Evolutionary conservation across 306 rosid genomes (phyloP).

Genomic region (Pterocarpus macrocarpus): DNA sequence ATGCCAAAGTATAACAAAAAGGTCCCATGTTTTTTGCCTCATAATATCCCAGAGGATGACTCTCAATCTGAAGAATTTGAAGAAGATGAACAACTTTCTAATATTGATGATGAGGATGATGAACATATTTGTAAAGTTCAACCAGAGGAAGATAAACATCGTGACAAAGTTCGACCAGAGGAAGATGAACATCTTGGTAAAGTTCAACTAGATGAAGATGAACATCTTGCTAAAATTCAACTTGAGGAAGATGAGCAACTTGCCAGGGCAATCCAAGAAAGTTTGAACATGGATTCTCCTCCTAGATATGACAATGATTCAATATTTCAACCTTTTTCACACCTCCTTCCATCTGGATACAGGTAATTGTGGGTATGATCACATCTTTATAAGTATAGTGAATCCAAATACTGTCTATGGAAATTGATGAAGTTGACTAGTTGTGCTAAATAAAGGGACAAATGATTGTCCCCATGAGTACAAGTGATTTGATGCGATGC

Average conservation of each 20-base stretch:
- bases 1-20: constrained; percentile 1
- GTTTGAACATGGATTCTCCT: constrained; percentile 69
- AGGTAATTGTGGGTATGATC: constrained; percentile 65
- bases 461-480: not conserved
- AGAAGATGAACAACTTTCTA: constrained; percentile 49
- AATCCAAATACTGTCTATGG: constrained; percentile 21
- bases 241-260: constrained; percentile 91
- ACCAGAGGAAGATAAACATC: constrained; percentile 55
- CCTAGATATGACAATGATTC: constrained; percentile 65
- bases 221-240: constrained; percentile 43
- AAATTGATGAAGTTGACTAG: constrained; percentile 29
- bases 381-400: constrained; percentile 24
- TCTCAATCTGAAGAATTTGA: constrained; percentile 56
- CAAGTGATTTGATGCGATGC: not conserved
- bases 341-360: constrained; percentile 66
- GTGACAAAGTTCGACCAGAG: constrained; percentile 54
- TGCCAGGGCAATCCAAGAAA: constrained; percentile 92
- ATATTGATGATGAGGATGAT: constrained; percentile 56
- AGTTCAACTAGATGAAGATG: constrained; percentile 63
- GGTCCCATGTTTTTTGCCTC: constrained; percentile 37
- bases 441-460: too few species aligned
- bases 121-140: constrained; percentile 41
- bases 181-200: constrained; percentile 62
- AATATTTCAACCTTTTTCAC: constrained; percentile 58
- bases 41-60: constrained; percentile 58